phyloP scores from a whole-genome alignment of 768 basidiomycete species.

The Kwoniella sp. region DNA sequence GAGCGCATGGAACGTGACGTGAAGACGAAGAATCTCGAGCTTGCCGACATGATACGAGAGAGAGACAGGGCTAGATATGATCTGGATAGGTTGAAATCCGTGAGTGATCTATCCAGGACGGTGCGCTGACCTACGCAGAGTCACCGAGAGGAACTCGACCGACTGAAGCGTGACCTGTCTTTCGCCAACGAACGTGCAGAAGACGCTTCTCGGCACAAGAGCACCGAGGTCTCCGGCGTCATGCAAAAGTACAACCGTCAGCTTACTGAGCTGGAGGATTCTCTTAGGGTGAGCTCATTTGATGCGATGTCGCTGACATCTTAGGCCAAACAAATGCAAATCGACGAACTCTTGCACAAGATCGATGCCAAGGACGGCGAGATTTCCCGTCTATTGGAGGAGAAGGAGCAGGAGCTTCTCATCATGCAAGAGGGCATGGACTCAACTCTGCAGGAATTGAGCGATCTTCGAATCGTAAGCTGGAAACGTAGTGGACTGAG shows the following conservation, averaged over 20 bases:
- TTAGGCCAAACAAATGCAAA: conserved; percentile 91
- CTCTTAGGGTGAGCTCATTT: conserved; percentile 65
- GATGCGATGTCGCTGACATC: conserved; percentile 9
- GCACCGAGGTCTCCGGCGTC: conserved; percentile 81
- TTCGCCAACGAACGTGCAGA: conserved; percentile 99
- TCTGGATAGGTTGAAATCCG: conserved; percentile 82
- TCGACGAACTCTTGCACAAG: conserved; percentile 83
- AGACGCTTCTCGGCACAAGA: conserved; percentile 84
- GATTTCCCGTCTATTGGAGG: conserved; percentile 76
- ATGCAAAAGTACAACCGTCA: conserved; percentile 94
- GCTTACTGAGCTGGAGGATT: conserved; percentile 91
- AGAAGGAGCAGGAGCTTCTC: conserved; percentile 94
- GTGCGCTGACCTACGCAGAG: conserved; percentile 52
- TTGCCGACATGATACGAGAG: conserved; percentile 98
- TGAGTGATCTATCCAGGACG: conserved; percentile 33
- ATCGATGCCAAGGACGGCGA: conserved; percentile 70
- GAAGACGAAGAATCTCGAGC: conserved; percentile 95
- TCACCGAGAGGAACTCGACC: conserved; percentile 92
- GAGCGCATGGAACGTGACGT: conserved; percentile 97
- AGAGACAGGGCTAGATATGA: conserved; percentile 94
- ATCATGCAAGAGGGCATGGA: conserved; percentile 96
- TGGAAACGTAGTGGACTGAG: neutral
- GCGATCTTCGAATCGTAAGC: conserved; percentile 75
- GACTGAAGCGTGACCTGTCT: conserved; percentile 80
- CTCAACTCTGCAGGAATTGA: conserved; percentile 77